phyloP scores from a whole-genome alignment of 139 green algal species.

The Asterochloris erici region DNA sequence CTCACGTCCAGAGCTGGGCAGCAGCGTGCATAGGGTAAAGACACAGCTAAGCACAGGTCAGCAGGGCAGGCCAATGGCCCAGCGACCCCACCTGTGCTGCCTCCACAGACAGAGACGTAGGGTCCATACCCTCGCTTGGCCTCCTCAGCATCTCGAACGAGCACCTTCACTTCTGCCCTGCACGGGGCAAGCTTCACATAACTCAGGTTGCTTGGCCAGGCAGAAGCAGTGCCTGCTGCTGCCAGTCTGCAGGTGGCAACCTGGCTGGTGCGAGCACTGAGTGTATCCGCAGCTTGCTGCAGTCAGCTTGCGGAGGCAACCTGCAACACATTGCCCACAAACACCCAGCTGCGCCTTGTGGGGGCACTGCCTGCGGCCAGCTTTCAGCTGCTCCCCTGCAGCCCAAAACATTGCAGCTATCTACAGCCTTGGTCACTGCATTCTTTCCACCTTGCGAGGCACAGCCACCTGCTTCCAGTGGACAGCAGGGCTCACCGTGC shows the following conservation, averaged over 20 bases:
- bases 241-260: background rate
- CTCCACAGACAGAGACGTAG: conserved; percentile 5
- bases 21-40: too few relatives aligned
- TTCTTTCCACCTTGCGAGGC: too few relatives aligned
- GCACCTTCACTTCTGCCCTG: conserved; percentile 11
- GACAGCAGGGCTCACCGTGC: conserved; percentile 33
- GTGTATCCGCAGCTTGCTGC: background rate
- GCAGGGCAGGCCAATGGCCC: too few relatives aligned
- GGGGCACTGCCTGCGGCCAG: too few relatives aligned
- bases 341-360: too few relatives aligned
- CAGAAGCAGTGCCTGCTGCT: background rate
- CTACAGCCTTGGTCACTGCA: too few relatives aligned
- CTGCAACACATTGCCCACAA: background rate
- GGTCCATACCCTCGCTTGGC: conserved; percentile 8
- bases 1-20: too few relatives aligned
- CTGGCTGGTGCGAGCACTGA: background rate
- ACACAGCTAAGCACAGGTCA: too few relatives aligned
- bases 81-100: background rate
- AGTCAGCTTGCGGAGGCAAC: background rate
- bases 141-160: conserved; percentile 5
- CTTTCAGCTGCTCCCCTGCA: too few relatives aligned
- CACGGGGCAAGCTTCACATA: background rate
- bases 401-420: too few relatives aligned
- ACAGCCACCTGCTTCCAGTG: background rate
- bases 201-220: too few relatives aligned